phyloP scores from a whole-genome alignment of 148 eudicot species.

The Mesembryanthemum crystallinum region DNA sequence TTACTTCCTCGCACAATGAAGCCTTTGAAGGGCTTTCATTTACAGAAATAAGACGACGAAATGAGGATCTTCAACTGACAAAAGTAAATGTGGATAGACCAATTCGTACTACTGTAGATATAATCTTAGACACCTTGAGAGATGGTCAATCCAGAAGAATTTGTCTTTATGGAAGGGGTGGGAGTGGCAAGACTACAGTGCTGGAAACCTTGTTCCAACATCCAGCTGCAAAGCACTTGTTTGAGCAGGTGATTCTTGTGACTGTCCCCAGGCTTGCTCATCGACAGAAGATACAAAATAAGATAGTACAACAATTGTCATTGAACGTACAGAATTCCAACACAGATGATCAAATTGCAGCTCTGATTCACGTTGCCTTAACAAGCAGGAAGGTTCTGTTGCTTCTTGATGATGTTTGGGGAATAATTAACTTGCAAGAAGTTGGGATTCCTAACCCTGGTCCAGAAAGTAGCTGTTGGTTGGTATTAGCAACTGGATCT shows the following conservation, averaged over 20 bases:
- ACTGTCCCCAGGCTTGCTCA: slow-evolving; percentile 20
- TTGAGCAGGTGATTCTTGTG: slow-evolving; percentile 19
- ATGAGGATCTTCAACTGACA: slow-evolving; percentile 9
- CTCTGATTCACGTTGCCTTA: background rate
- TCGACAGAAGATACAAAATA: slow-evolving; percentile 15
- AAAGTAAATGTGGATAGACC: slow-evolving; percentile 10
- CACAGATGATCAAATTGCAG: slow-evolving; percentile 12
- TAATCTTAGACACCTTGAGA: slow-evolving; percentile 5
- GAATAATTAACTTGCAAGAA: slow-evolving; percentile 24
- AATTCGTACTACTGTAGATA: slow-evolving; percentile 7
- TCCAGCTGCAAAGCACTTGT: slow-evolving; percentile 3
- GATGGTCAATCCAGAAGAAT: slow-evolving; percentile 15
- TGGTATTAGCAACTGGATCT: slow-evolving; percentile 19
- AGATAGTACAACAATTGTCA: slow-evolving; percentile 22
- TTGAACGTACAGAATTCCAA: slow-evolving; percentile 5
- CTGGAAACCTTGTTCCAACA: slow-evolving; percentile 20
- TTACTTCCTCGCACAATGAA: background rate
- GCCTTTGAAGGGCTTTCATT: background rate
- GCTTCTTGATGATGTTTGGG: slow-evolving; percentile 30
- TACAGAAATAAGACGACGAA: background rate
- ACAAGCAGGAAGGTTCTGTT: slow-evolving; percentile 3
- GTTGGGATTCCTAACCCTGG: slow-evolving; percentile 18
- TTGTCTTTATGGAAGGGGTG: slow-evolving; percentile 26
- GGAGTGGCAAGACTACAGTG: slow-evolving; percentile 28
- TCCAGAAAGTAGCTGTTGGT: slow-evolving; percentile 6